A percentile compares a stretch with the other conserved stretches of the same genome.
phyloP scores from a whole-genome alignment of 2,329 filamentous ascomycete genomes.

The Apiospora hydei region DNA sequence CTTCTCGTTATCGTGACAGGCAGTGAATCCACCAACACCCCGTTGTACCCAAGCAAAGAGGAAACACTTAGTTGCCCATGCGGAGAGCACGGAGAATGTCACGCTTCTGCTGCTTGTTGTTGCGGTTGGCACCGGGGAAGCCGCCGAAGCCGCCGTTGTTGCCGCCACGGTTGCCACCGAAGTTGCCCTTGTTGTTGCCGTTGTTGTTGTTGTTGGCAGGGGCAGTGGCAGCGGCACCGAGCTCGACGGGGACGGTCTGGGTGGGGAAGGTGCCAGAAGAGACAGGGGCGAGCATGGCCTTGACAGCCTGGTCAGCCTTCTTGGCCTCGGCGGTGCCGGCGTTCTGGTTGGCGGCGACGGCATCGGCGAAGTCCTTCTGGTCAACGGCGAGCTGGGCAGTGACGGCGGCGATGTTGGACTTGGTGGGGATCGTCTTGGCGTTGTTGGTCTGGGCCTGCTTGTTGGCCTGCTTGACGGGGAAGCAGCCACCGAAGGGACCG shows the following conservation, averaged over 20 bases:
- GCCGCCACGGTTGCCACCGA: constrained; percentile 25
- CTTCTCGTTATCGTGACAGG: constrained; percentile 20
- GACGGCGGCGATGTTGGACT: constrained; percentile 53
- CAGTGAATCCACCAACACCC: constrained; percentile 14
- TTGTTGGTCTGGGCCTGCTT: constrained; percentile 49
- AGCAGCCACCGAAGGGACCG: constrained; percentile 65
- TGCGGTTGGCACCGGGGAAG: constrained; percentile 28
- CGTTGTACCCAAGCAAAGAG: background rate
- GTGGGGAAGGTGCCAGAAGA: constrained; percentile 42
- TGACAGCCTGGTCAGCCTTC: constrained; percentile 48
- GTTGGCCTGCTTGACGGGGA: constrained; percentile 64
- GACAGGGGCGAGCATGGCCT: constrained; percentile 41
- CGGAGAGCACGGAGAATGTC: constrained; percentile 21
- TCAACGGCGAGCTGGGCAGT: constrained; percentile 58
- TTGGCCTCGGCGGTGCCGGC: constrained; percentile 45
- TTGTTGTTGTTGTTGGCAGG: constrained; percentile 30
- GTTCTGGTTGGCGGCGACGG: constrained; percentile 53
- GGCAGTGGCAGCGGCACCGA: constrained; percentile 27
- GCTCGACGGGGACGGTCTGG: constrained; percentile 41
- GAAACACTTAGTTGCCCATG: constrained; percentile 7
- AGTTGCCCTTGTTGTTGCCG: constrained; percentile 30
- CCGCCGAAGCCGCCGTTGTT: constrained; percentile 31
- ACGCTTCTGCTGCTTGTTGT: constrained; percentile 23
- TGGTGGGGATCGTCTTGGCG: constrained; percentile 54
- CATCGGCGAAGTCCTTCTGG: constrained; percentile 56